These are phyloP conservation scores for Hypoxylon sp. DNA, from an alignment of 2,329 filamentous ascomycete species.

Conservation along the genomic window DNA sequence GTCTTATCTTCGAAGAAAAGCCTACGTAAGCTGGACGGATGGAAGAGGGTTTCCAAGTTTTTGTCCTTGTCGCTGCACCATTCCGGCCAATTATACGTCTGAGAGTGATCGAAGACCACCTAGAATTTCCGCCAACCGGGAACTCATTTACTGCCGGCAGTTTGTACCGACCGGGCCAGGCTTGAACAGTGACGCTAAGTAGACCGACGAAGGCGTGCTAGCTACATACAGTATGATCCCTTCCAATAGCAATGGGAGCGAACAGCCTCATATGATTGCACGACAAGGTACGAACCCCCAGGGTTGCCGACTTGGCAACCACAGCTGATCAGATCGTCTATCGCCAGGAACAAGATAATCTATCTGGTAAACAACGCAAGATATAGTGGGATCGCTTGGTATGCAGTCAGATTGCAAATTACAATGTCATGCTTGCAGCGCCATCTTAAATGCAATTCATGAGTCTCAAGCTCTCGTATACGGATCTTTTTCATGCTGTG, in stretches of 20 bases:
- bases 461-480: slow-evolving; percentile 5
- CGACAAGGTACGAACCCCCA: background rate
- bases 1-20: slow-evolving; percentile 10
- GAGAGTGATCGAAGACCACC: background rate
- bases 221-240: slow-evolving; percentile 26
- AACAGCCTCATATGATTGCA: background rate
- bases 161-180: background rate
- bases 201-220: slow-evolving; percentile 29
- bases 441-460: slow-evolving; percentile 10
- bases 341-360: slow-evolving; percentile 9
- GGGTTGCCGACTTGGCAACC: slow-evolving; percentile 8
- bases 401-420: slow-evolving; percentile 23
- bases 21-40: background rate
- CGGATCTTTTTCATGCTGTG: slow-evolving; percentile 35
- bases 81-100: slow-evolving; percentile 12
- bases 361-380: slow-evolving; percentile 8
- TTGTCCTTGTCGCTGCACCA: background rate
- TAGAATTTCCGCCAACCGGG: slow-evolving; percentile 1
- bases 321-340: slow-evolving; percentile 1
- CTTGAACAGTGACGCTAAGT: slow-evolving; percentile 23
- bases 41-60: background rate
- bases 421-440: slow-evolving; percentile 13
- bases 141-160: slow-evolving; percentile 13
- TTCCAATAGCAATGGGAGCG: background rate
- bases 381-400: slow-evolving; percentile 16